Evolutionary conservation across 768 basidiomycete genomes (phyloP).

Genomic region (Phaffia tasmanica): DNA sequence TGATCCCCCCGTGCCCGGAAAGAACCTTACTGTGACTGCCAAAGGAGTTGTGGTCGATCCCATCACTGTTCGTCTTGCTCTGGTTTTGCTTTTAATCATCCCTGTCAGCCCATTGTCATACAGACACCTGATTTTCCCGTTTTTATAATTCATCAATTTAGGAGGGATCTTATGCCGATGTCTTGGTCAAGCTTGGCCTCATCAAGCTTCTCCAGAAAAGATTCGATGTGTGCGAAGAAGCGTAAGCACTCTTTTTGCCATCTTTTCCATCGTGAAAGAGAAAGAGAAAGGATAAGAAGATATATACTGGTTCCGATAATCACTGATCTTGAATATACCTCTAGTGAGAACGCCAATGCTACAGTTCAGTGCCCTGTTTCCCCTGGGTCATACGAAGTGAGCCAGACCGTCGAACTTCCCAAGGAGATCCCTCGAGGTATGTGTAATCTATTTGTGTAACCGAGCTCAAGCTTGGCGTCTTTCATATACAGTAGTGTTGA

Average conservation of each 20-base stretch:
- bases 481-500: not conserved
- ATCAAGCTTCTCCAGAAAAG: constrained; percentile 72
- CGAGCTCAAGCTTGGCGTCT: not conserved
- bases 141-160: constrained; percentile 35
- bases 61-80: constrained; percentile 52
- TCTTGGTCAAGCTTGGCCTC: constrained; percentile 82
- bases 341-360: constrained; percentile 57
- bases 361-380: constrained; percentile 74
- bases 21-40: constrained; percentile 76
- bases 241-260: constrained; percentile 49
- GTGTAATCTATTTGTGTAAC: constrained; percentile 24
- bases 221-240: constrained; percentile 88
- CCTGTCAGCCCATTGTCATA: not conserved
- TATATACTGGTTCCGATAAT: not conserved
- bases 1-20: constrained; percentile 78
- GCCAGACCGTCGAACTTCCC: constrained; percentile 74
- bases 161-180: constrained; percentile 86
- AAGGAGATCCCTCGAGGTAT: constrained; percentile 74
- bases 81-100: not conserved
- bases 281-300: not conserved
- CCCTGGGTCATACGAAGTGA: constrained; percentile 57
- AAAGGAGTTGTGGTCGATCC: constrained; percentile 48
- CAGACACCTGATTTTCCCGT: not conserved
- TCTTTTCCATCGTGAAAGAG: not conserved
- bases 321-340: not conserved